Conservation (phyloP, 2,329 filamentous ascomycete genomes). For the Ophiostoma fasciatum region DNA sequence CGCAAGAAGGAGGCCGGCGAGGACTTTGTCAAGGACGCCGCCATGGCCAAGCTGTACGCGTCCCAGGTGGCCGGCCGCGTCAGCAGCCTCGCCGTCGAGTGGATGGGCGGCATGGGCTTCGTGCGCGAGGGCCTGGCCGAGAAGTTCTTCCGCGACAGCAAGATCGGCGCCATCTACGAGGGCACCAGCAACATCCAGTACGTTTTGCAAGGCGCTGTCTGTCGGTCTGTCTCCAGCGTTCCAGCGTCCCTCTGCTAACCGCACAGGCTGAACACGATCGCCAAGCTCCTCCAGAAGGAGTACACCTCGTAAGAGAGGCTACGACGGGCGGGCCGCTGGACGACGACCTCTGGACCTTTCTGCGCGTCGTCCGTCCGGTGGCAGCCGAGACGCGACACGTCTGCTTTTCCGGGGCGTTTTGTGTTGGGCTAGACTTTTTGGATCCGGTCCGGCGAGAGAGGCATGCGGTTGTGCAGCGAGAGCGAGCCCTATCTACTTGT, state of each 20-base stretch:
- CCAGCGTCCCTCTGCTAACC: constrained; percentile 17
- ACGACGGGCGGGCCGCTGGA: no score
- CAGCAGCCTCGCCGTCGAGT: constrained; percentile 77
- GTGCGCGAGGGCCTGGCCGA: constrained; percentile 91
- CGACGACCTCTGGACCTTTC: no score
- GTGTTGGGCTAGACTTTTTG: neutral
- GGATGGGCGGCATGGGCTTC: constrained; percentile 99
- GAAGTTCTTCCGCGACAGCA: constrained; percentile 96
- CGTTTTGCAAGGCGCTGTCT: constrained; percentile 15
- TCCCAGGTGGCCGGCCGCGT: constrained; percentile 86
- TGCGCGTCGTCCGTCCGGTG: no score
- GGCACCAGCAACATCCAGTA: constrained; percentile 68
- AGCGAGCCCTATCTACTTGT: no score
- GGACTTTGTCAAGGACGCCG: constrained; percentile 88
- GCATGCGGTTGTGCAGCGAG: no score
- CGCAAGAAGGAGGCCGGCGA: constrained; percentile 96
- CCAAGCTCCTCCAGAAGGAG: constrained; percentile 47
- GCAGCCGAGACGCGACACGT: neutral
- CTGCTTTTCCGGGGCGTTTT: constrained; percentile 2
- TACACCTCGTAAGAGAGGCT: constrained; percentile 27
- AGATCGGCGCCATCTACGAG: constrained; percentile 97
- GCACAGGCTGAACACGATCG: constrained; percentile 44
- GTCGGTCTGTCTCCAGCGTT: neutral
- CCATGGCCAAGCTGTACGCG: constrained; percentile 94
- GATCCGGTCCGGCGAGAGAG: no score